Base-by-base conservation (phyloP, 1,284 basidiomycete species). In the Trichosporon sp. region DNA sequence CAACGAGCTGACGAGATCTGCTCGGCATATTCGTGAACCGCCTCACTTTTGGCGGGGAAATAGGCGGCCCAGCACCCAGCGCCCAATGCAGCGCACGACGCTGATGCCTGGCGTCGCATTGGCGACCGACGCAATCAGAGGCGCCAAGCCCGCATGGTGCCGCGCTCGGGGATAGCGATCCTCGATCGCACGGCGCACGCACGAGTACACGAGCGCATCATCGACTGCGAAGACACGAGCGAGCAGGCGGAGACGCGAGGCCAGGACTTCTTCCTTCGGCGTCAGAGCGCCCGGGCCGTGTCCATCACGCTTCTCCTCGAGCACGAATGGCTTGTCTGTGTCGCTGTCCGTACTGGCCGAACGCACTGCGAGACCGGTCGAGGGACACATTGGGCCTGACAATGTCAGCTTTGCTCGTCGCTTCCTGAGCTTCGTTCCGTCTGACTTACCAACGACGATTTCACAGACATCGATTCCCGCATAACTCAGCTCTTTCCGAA, bases 141-240 rank as follows among this genome's bases (percentile, higher is more conserved):
- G 73, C 1, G 69, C 67, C 8, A 77, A 44, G 1, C 76, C 76
- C 2, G 75, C 76, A 58, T 75, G 70, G 65, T 77, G 74, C 16
- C 68, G 61, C 1, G 66, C 63, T 29, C 75, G 69, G 0, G 74
- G 75, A 49, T 78, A 76, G 9, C 69, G 67, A 56, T 78, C 76
- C 65, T 77, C 74, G 56, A 78, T 73, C 2, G 76, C 76, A 10
- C 74, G 67, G 49, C 73, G 64, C 27, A 78, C 75, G 16, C 73
- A 72, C 23, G 75, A 74, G 66, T 72, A 77, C 29, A 78, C 69
- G 19, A 78, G 70, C 11, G 74, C 76, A 33, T 78, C 74, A 66
- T 78, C 76, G 32, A 78, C 76, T 16, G 75, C 76, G 62, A 73
- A 78, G 25, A 77, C 64, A 6, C 70, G 70, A 2, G 70, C 68